These are phyloP conservation scores for Arthrobotrys conoides DNA, from an alignment of 2,329 filamentous ascomycete species.

Conservation along the genomic window DNA sequence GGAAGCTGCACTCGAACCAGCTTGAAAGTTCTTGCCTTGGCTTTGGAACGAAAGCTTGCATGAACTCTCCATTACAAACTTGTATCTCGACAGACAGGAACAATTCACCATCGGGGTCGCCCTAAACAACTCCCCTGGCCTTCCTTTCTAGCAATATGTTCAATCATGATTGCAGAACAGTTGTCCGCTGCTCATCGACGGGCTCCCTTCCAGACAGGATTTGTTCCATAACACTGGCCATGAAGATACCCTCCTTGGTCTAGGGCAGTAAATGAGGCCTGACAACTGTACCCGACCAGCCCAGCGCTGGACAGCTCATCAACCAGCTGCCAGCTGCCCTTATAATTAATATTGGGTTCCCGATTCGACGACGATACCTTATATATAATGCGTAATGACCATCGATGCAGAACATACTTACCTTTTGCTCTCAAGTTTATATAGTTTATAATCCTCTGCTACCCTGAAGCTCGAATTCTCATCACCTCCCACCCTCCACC, in stretches of 20 bases:
- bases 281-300: conserved; percentile 44
- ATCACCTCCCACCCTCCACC: background rate
- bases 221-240: conserved; percentile 14
- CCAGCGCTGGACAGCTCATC: conserved; percentile 58
- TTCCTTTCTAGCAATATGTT: conserved; percentile 36
- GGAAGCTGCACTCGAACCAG: conserved; percentile 42
- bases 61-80: conserved; percentile 19
- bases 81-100: conserved; percentile 46
- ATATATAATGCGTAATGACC: conserved; percentile 35
- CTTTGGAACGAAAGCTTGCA: conserved; percentile 41
- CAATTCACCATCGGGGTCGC: conserved; percentile 46
- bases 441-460: conserved; percentile 32
- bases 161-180: conserved; percentile 59
- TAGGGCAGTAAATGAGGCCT: conserved; percentile 43
- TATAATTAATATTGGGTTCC: conserved; percentile 30
- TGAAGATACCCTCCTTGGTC: conserved; percentile 10
- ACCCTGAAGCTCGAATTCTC: conserved; percentile 11
- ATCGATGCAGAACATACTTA: conserved; percentile 26
- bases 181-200: conserved; percentile 49
- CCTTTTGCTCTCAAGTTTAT: conserved; percentile 25
- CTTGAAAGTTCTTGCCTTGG: conserved; percentile 47
- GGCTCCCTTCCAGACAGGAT: conserved; percentile 29
- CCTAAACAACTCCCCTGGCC: conserved; percentile 20
- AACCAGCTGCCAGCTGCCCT: conserved; percentile 44
- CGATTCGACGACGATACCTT: conserved; percentile 41